A percentile compares a stretch with the other conserved stretches of the same genome.
These are phyloP conservation scores for Tolypocladium cylindrosporum DNA, from an alignment of 2,329 filamentous ascomycete species.

Conservation along the genomic window DNA sequence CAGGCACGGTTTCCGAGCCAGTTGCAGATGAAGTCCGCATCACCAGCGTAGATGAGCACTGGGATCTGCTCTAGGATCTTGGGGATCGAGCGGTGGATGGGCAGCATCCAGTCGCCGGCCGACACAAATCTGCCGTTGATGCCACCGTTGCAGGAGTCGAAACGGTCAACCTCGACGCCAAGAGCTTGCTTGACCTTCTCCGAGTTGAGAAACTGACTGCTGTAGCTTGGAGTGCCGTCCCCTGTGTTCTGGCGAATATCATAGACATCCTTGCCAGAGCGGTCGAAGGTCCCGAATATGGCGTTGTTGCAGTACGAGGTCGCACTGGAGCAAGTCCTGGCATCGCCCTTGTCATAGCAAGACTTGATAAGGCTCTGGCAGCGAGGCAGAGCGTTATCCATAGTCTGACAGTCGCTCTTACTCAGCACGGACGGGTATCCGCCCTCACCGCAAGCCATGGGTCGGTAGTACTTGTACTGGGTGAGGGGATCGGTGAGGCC, in stretches of 20 bases:
- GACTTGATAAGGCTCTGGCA: slow-evolving; percentile 79
- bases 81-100: slow-evolving; percentile 83
- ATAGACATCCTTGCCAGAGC: slow-evolving; percentile 85
- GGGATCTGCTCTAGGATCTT: slow-evolving; percentile 82
- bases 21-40: slow-evolving; percentile 87
- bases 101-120: slow-evolving; percentile 94
- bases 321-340: slow-evolving; percentile 84
- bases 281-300: slow-evolving; percentile 84
- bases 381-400: slow-evolving; percentile 84
- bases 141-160: slow-evolving; percentile 93
- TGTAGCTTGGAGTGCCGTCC: slow-evolving; percentile 82
- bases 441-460: slow-evolving; percentile 94
- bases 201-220: slow-evolving; percentile 78
- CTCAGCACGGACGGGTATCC: slow-evolving; percentile 81
- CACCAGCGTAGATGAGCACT: slow-evolving; percentile 85
- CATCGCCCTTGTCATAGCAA: slow-evolving; percentile 85
- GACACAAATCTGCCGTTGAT: slow-evolving; percentile 91
- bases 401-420: slow-evolving; percentile 65
- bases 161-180: slow-evolving; percentile 76
- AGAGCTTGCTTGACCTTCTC: slow-evolving; percentile 72
- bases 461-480: slow-evolving; percentile 89
- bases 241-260: slow-evolving; percentile 86
- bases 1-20: slow-evolving; percentile 97
- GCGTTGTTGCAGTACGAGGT: slow-evolving; percentile 97
- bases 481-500: slow-evolving; percentile 87